Evolutionary conservation across 148 eudicot species (phyloP).

Genomic region (Pouteria glomerata): DNA sequence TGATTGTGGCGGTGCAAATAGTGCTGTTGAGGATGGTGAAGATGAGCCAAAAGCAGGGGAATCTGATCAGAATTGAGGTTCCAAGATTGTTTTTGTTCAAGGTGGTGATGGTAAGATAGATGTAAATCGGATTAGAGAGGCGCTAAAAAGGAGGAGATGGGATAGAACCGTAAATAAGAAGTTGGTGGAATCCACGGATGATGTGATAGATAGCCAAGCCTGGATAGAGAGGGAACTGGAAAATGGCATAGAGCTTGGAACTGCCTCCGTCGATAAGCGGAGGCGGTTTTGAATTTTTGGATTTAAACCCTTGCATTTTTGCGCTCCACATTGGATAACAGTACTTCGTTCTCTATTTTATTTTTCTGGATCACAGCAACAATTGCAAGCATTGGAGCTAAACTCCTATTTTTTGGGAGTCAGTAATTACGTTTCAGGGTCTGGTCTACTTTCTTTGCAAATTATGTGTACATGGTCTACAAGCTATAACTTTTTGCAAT

Average conservation of each 20-base stretch:
- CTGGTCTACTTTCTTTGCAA: neutral
- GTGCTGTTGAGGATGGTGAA: slow-evolving; percentile 40
- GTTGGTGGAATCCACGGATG: slow-evolving; percentile 11
- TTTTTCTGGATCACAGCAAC: neutral
- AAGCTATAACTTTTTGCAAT: neutral
- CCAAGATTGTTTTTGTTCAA: slow-evolving; percentile 23
- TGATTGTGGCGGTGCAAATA: slow-evolving; percentile 39
- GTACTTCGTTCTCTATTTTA: neutral
- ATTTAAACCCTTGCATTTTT: neutral
- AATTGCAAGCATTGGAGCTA: neutral
- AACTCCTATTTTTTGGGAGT: neutral
- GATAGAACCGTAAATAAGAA: slow-evolving; percentile 20
- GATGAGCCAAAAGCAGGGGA: slow-evolving; percentile 14
- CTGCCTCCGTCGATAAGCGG: slow-evolving; percentile 22
- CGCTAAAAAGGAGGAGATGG: slow-evolving; percentile 32
- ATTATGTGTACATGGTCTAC: neutral
- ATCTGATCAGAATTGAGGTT: slow-evolving; percentile 11
- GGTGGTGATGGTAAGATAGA: slow-evolving; percentile 27
- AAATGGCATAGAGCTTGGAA: slow-evolving; percentile 38
- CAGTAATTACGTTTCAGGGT: neutral
- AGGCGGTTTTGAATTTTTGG: slow-evolving; percentile 16
- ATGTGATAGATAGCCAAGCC: slow-evolving; percentile 37
- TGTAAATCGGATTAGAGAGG: slow-evolving; percentile 38
- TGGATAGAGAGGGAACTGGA: slow-evolving; percentile 62
- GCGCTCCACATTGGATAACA: neutral